phyloP scores from a whole-genome alignment of 768 basidiomycete genomes.

The Suillus bovinus region DNA sequence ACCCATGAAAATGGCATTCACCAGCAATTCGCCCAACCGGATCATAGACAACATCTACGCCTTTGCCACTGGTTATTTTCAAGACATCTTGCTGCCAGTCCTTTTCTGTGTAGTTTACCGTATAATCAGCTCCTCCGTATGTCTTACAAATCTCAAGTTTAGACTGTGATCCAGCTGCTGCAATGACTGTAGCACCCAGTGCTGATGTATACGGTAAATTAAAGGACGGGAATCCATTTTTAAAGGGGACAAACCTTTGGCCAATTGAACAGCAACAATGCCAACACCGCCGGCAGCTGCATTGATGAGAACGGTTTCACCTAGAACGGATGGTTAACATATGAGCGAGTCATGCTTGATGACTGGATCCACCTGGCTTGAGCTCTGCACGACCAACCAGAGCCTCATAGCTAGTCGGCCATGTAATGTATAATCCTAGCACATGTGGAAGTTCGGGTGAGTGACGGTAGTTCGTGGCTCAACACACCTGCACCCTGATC shows the following conservation, averaged over 20 bases:
- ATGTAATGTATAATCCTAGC: conserved; percentile 79
- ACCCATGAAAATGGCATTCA: conserved; percentile 21
- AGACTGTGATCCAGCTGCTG: conserved; percentile 76
- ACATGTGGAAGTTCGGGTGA: conserved; percentile 7
- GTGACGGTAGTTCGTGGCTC: neutral
- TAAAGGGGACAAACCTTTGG: conserved; percentile 61
- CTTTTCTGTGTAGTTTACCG: conserved; percentile 72
- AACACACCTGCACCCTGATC: conserved; percentile 79
- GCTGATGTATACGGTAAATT: conserved; percentile 40
- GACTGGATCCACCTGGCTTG: conserved; percentile 57
- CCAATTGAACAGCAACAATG: conserved; percentile 88
- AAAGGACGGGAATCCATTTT: neutral
- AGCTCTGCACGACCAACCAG: conserved; percentile 82
- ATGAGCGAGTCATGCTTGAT: neutral
- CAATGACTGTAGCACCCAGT: conserved; percentile 92
- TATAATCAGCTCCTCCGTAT: conserved; percentile 81
- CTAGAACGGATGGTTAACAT: conserved; percentile 35
- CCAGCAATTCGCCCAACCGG: conserved; percentile 81
- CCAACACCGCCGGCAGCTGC: conserved; percentile 98
- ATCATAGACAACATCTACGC: conserved; percentile 86
- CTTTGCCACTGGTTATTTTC: conserved; percentile 78
- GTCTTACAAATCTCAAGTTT: conserved; percentile 81
- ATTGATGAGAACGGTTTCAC: conserved; percentile 91
- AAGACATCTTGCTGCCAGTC: conserved; percentile 92
- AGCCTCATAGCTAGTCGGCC: conserved; percentile 93